Conservation (phyloP, 345 rosid genomes). For the Citrus trifoliata region DNA sequence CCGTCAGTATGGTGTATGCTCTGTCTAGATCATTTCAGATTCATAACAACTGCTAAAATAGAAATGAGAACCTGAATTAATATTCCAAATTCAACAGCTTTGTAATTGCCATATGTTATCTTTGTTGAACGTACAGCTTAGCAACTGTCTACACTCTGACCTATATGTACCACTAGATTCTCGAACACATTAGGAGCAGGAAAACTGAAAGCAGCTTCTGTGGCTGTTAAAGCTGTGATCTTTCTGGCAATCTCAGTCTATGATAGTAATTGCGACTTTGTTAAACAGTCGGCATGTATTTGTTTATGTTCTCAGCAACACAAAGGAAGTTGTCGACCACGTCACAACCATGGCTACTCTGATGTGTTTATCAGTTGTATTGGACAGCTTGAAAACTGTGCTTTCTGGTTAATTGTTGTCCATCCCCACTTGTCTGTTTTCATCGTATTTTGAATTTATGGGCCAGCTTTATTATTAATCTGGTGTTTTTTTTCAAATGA, state of each 20-base stretch:
- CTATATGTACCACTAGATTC: neutral
- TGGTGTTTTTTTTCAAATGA: too few relatives aligned
- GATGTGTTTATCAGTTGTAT: neutral
- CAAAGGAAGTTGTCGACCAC: neutral
- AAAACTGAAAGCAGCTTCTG: neutral
- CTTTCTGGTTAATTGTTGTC: too few relatives aligned
- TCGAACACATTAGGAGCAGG: neutral
- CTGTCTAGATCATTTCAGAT: neutral
- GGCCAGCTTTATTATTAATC: too few relatives aligned
- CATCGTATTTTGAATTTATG: too few relatives aligned
- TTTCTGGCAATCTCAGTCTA: neutral
- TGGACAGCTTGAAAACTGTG: neutral
- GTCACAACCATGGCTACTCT: neutral
- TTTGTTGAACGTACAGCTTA: constrained; percentile 33
- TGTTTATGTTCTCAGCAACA: neutral
- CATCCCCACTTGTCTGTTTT: too few relatives aligned
- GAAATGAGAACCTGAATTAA: neutral
- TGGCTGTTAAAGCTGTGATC: neutral
- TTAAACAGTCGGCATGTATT: neutral
- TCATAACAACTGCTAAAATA: neutral
- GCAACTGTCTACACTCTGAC: constrained; percentile 38
- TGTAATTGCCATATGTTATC: neutral
- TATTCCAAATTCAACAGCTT: neutral
- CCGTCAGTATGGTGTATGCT: constrained; percentile 75
- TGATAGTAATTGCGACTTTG: neutral